These are phyloP conservation scores for Nicotiana paniculata DNA, from an alignment of 257 asterid species.

Conservation along the genomic window DNA sequence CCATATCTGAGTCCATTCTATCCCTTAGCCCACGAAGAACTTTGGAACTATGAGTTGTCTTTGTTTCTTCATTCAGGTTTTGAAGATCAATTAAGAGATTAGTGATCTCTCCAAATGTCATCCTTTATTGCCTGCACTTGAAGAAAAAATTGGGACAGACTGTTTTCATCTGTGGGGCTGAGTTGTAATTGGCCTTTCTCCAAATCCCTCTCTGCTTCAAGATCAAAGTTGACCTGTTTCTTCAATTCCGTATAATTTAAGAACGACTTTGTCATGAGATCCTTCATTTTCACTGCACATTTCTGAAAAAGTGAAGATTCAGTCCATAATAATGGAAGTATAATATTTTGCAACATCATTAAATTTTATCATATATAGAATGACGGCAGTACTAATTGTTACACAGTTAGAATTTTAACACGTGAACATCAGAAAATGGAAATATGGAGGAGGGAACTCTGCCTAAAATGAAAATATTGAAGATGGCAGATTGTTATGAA, in stretches of 20 bases:
- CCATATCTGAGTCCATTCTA: conserved; percentile 76
- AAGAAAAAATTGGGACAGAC: conserved; percentile 50
- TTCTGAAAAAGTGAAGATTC: not conserved
- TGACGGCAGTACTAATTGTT: too few species aligned
- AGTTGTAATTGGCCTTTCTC: conserved; percentile 37
- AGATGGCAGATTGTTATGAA: not conserved
- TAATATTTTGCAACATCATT: too few species aligned
- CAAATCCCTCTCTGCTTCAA: conserved; percentile 40
- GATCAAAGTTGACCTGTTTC: conserved; percentile 50
- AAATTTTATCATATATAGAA: too few species aligned
- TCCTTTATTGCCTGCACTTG: conserved; percentile 47
- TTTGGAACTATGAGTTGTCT: conserved; percentile 58
- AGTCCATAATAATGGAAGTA: too few species aligned
- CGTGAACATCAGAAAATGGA: too few species aligned
- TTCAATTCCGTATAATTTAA: conserved; percentile 68
- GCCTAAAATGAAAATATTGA: not conserved
- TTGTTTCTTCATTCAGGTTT: conserved; percentile 50
- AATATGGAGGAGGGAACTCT: too few species aligned
- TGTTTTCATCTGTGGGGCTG: conserved; percentile 30
- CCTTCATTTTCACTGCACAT: conserved; percentile 49
- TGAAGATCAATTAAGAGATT: conserved; percentile 68
- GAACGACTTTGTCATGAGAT: conserved; percentile 83
- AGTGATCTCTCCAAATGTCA: conserved; percentile 48
- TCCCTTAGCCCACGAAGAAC: conserved; percentile 70
- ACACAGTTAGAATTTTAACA: too few species aligned